phyloP scores from a whole-genome alignment of 768 basidiomycete species.

The Gymnopilus dilepis region DNA sequence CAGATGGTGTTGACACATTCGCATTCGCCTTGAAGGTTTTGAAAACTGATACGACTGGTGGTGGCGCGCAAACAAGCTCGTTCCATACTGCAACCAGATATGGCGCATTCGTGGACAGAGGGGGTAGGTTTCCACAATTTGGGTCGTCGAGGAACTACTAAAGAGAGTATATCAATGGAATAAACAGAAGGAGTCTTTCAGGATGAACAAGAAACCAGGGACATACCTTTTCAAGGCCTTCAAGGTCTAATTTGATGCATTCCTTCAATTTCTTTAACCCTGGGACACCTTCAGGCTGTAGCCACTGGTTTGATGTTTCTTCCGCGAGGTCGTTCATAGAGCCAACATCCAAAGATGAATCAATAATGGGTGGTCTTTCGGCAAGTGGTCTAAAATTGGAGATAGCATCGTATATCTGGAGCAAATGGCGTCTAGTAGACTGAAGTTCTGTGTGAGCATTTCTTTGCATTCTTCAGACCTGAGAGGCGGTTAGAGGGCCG shows the following conservation, averaged over 20 bases:
- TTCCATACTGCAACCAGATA: conserved; percentile 85
- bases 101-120: conserved; percentile 77
- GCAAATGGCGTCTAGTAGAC: conserved; percentile 31
- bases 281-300: conserved; percentile 47
- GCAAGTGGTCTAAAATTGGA: conserved; percentile 44
- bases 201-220: too few species aligned
- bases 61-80: conserved; percentile 66
- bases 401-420: conserved; percentile 41
- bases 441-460: conserved; percentile 39
- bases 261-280: conserved; percentile 53
- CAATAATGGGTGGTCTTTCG: conserved; percentile 47
- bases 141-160: conserved; percentile 71
- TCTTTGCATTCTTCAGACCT: background rate
- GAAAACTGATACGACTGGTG: conserved; percentile 63
- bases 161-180: conserved; percentile 19
- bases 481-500: too few species aligned
- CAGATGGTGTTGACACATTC: background rate
- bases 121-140: conserved; percentile 46
- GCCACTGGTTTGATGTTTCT: conserved; percentile 43
- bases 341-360: conserved; percentile 44
- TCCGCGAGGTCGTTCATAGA: conserved; percentile 36
- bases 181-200: background rate
- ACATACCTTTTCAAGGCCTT: conserved; percentile 49
- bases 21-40: conserved; percentile 49
- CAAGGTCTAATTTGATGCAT: conserved; percentile 49